Conservation (phyloP, 208 protist genomes). For the Tritrichomonas foetus region DNA sequence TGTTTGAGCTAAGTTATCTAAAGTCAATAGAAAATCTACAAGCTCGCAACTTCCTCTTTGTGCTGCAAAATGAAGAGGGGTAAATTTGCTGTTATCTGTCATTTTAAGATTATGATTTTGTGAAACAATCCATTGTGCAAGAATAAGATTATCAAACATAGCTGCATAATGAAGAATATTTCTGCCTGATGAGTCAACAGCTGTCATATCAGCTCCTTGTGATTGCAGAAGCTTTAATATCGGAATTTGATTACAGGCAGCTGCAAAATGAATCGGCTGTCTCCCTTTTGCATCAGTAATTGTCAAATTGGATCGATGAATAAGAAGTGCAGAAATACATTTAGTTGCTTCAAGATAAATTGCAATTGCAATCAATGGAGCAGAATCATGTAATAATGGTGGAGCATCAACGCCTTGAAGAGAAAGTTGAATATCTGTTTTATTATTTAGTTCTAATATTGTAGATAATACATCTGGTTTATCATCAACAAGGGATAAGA, state of each 20-base stretch:
- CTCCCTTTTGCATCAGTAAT: background rate
- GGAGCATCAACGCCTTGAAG: background rate
- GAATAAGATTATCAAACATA: background rate
- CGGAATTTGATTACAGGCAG: background rate
- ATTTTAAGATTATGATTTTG: background rate
- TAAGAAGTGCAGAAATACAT: background rate
- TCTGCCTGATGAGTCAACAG: background rate
- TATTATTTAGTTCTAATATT: background rate
- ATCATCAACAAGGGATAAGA: background rate
- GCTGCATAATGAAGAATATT: background rate
- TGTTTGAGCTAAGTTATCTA: background rate
- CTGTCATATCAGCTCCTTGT: background rate
- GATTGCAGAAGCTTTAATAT: background rate
- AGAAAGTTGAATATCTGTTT: background rate
- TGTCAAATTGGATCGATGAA: background rate
- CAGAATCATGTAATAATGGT: background rate
- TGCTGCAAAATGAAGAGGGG: background rate
- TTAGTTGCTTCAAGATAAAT: background rate
- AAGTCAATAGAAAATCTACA: background rate
- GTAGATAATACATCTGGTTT: background rate
- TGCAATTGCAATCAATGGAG: constrained; percentile 33
- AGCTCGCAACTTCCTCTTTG: background rate
- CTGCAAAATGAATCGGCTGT: constrained; percentile 5
- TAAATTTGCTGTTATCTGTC: background rate
- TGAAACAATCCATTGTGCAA: background rate